Conservation (phyloP, 805 yeast genomes). For the Kuraishia piskuri region DNA sequence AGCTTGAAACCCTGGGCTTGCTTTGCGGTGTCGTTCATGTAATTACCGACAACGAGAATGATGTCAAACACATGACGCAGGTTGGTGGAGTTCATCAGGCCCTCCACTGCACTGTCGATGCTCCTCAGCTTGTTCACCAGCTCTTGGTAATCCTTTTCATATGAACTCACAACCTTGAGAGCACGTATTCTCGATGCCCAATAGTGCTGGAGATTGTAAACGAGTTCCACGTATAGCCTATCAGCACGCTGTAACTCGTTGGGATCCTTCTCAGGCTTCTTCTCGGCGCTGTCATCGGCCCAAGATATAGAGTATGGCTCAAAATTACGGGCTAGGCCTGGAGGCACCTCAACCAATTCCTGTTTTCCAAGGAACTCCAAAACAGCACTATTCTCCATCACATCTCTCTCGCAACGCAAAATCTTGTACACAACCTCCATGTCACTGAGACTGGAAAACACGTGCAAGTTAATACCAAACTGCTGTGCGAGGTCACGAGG, state of each 20-base stretch:
- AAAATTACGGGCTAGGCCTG: slow-evolving; percentile 58
- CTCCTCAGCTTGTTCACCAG: slow-evolving; percentile 55
- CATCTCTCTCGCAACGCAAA: slow-evolving; percentile 65
- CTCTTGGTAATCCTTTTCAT: slow-evolving; percentile 72
- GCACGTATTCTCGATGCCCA: slow-evolving; percentile 94
- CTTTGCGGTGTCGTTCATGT: slow-evolving; percentile 88
- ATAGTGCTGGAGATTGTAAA: slow-evolving; percentile 76
- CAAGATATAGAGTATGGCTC: slow-evolving; percentile 78
- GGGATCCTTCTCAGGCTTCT: slow-evolving; percentile 61
- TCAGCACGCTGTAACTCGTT: slow-evolving; percentile 80
- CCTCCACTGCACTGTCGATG: slow-evolving; percentile 66
- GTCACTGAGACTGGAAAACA: slow-evolving; percentile 54
- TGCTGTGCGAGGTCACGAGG: slow-evolving; percentile 88
- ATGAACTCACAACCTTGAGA: slow-evolving; percentile 56
- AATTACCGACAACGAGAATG: slow-evolving; percentile 88
- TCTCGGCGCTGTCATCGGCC: slow-evolving; percentile 26
- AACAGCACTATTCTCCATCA: slow-evolving; percentile 61
- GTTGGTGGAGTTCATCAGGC: slow-evolving; percentile 56
- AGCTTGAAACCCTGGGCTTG: slow-evolving; percentile 91
- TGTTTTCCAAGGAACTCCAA: slow-evolving; percentile 79
- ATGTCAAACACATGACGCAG: slow-evolving; percentile 71
- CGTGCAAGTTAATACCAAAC: slow-evolving; percentile 87
- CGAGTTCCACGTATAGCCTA: slow-evolving; percentile 70
- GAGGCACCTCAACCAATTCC: slow-evolving; percentile 68
- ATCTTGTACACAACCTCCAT: slow-evolving; percentile 63